Evolutionary conservation across 768 basidiomycete genomes (phyloP).

Genomic region (Cystobasidium tubakii): DNA sequence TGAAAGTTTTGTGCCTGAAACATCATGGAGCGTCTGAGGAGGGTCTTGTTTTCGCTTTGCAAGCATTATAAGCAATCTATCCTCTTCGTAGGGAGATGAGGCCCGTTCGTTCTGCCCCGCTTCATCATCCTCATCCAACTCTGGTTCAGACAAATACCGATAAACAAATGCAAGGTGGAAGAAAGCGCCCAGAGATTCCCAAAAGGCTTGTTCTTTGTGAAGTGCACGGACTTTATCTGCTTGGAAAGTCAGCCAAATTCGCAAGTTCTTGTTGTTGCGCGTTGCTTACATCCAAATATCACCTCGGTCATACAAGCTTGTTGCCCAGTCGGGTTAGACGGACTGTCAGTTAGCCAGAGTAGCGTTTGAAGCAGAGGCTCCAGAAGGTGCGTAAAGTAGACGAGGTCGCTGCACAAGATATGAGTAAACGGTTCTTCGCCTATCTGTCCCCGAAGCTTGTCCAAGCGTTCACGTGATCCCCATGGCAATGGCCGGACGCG

Average conservation of each 20-base stretch:
- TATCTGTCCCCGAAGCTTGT: neutral
- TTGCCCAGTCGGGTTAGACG: neutral
- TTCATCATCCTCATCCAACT: neutral
- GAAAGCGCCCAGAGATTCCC: slow-evolving; percentile 27
- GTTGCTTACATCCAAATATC: slow-evolving; percentile 28
- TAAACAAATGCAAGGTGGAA: slow-evolving; percentile 8
- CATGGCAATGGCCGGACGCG: neutral
- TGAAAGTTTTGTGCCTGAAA: neutral
- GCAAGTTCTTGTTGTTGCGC: too few relatives aligned
- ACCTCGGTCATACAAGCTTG: neutral
- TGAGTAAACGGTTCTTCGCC: slow-evolving; percentile 19
- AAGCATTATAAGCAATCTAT: slow-evolving; percentile 15
- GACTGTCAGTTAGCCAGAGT: slow-evolving; percentile 22
- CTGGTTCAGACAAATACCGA: neutral
- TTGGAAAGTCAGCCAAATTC: neutral
- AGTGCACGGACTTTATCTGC: slow-evolving; percentile 27
- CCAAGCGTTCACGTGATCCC: slow-evolving; percentile 2
- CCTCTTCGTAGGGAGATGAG: neutral
- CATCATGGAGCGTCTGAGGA: neutral
- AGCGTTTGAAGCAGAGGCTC: slow-evolving; percentile 24
- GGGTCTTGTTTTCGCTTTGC: slow-evolving; percentile 10
- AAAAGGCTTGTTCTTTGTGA: slow-evolving; percentile 28
- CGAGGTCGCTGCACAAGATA: slow-evolving; percentile 35
- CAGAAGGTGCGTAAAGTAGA: slow-evolving; percentile 27
- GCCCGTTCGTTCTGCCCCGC: neutral